These are phyloP conservation scores for Aspergillus pseudoviridinutans DNA, from an alignment of 2,329 filamentous ascomycete species.

Conservation along the genomic window DNA sequence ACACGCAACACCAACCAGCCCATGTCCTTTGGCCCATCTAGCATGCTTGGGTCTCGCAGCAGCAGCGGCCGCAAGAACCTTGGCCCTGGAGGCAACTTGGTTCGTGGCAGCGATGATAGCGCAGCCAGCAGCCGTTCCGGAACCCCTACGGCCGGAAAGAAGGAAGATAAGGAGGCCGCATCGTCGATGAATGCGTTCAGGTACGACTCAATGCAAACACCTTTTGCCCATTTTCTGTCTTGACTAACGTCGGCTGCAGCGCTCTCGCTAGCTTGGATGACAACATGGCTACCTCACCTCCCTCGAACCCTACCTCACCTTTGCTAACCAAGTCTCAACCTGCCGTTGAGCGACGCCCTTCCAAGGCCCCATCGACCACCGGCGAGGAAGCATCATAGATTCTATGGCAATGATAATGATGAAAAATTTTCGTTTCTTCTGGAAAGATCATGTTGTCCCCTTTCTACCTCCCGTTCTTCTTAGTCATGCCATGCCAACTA, in stretches of 20 bases:
- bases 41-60: slow-evolving; percentile 83
- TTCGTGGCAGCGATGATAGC: slow-evolving; percentile 76
- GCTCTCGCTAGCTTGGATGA: slow-evolving; percentile 47
- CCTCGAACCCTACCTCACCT: slow-evolving; percentile 47
- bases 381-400: slow-evolving; percentile 39
- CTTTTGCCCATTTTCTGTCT: slow-evolving; percentile 3
- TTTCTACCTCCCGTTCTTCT: slow-evolving; percentile 11
- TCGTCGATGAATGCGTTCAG: slow-evolving; percentile 88
- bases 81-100: slow-evolving; percentile 68
- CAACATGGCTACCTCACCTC: slow-evolving; percentile 46
- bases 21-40: slow-evolving; percentile 72
- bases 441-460: slow-evolving; percentile 30
- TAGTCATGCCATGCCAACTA: slow-evolving; percentile 12
- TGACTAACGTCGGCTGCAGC: slow-evolving; percentile 25
- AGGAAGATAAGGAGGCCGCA: slow-evolving; percentile 58
- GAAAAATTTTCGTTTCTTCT: slow-evolving; percentile 30
- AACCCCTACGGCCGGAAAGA: slow-evolving; percentile 70
- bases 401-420: slow-evolving; percentile 37
- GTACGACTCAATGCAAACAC: slow-evolving; percentile 52
- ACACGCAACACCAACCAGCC: slow-evolving; percentile 61
- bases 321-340: slow-evolving; percentile 45
- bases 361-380: slow-evolving; percentile 42
- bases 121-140: slow-evolving; percentile 82
- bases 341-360: slow-evolving; percentile 40
- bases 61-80: slow-evolving; percentile 75